These are phyloP conservation scores for Fusarium verticillioides DNA, from an alignment of 2,329 filamentous ascomycete species.

Conservation along the genomic window DNA sequence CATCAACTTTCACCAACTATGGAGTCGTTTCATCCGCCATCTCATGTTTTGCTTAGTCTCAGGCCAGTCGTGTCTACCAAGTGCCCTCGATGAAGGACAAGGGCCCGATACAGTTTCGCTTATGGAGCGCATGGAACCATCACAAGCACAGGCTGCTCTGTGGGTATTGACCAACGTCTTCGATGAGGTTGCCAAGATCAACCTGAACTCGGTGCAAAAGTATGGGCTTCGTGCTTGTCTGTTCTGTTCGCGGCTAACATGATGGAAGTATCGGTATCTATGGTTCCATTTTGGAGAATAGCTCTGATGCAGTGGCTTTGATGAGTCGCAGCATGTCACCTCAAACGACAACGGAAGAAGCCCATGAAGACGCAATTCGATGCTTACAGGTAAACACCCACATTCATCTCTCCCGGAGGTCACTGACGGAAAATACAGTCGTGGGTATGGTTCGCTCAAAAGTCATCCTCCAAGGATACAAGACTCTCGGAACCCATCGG, in stretches of 20 bases:
- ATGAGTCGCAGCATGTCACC: constrained; percentile 53
- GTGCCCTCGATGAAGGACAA: constrained; percentile 44
- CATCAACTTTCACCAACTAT: constrained; percentile 74
- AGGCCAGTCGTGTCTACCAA: constrained; percentile 37
- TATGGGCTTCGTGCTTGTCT: constrained; percentile 45
- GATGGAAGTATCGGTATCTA: constrained; percentile 52
- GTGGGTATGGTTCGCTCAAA: constrained; percentile 80
- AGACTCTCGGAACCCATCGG: constrained; percentile 69
- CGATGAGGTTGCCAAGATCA: constrained; percentile 65
- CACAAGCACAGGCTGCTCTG: constrained; percentile 65
- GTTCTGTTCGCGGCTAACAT: constrained; percentile 12
- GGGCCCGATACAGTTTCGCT: constrained; percentile 56
- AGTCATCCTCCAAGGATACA: constrained; percentile 66
- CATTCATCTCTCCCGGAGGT: background rate
- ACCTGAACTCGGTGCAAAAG: constrained; percentile 69
- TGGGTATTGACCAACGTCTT: constrained; percentile 66
- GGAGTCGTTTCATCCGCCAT: constrained; percentile 73
- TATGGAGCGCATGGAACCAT: constrained; percentile 59
- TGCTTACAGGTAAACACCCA: constrained; percentile 63
- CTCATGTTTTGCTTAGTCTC: constrained; percentile 65
- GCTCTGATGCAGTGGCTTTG: constrained; percentile 53
- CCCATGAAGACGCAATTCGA: constrained; percentile 66
- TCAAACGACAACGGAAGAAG: constrained; percentile 44
- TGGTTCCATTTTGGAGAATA: constrained; percentile 54
- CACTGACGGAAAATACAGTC: constrained; percentile 57